Evolutionary conservation across 345 rosid species (phyloP), one percentile per base, ranked within the genome.

Genomic region (Camelina hispida): DNA sequence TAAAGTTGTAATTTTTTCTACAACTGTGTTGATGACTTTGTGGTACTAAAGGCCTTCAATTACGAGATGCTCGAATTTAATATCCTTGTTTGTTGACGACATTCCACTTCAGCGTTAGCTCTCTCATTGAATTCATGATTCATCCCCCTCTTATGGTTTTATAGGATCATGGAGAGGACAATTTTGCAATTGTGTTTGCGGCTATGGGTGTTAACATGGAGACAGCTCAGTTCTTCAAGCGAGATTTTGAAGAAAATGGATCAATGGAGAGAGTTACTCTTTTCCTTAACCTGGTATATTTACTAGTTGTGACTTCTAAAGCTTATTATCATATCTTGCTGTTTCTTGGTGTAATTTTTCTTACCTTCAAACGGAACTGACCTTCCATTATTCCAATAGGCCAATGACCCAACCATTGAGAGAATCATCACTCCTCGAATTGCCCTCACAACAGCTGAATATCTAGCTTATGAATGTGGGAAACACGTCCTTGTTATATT

Each of bases 181-280:
- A 91, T 77, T 94, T 94, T 82, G 98, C 98, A 23, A 94, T 91
- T 78, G 97, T 94, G 23, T 94, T 94, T 74, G 98, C 98, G 40
- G 98, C 98, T 57, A 91, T 94, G 98, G 97, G 98, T 74, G 98
- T 94, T 64, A 94, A 94, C 84, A 94, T 91, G 97, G 97, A 94
- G 81, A 94, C 98, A 52, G 96, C 98, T 17, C 97, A 94, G 78
- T 94, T 94, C 79, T 91, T 94, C 85, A 94, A 94, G 76, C 91
- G 98, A 56, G 98, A 94, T 84, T 94, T 94, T 81, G 98, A 94
- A 83, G 96, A 91, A 79, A 94, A 91, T 73, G 98, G 97, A 28
- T 94, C 98, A 15, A 94, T 91, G 98, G 98, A 94, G 79, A 90
- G 98, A 82, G 97, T 94, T 70, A 91, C 97, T 35, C 89, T 94